These are phyloP conservation scores for Fraxinus dipetala DNA, from an alignment of 305 asterid species.

Conservation along the genomic window DNA sequence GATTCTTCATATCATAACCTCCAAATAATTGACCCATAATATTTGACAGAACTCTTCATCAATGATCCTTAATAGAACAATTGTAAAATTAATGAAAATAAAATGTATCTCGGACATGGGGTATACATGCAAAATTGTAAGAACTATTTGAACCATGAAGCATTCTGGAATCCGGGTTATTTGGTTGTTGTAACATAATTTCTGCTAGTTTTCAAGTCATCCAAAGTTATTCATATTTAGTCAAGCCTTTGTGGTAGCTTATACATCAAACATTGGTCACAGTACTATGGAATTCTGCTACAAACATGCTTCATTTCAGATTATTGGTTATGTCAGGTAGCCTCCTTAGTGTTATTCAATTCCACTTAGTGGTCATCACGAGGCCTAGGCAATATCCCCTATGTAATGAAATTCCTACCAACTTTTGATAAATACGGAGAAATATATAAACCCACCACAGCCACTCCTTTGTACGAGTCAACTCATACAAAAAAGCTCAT, in stretches of 20 bases:
- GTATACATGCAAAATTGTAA: background rate
- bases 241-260: background rate
- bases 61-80: background rate
- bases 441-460: background rate
- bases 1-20: constrained; percentile 4
- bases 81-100: background rate
- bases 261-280: background rate
- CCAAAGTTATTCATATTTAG: background rate
- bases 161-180: background rate
- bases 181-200: constrained; percentile 1
- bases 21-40: background rate
- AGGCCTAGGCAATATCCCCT: background rate
- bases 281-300: background rate
- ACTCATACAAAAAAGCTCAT: background rate
- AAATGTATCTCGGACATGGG: background rate
- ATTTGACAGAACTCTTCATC: background rate
- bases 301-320: constrained; percentile 8
- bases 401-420: background rate
- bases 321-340: background rate
- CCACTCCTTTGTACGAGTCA: background rate
- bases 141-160: background rate
- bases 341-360: background rate
- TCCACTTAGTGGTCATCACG: background rate
- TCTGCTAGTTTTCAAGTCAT: constrained; percentile 18
- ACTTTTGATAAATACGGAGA: background rate